A percentile compares a stretch with the other conserved stretches of the same genome.
Evolutionary conservation across 1,284 basidiomycete species (phyloP).

Genomic region (Fereydounia khargensis): DNA sequence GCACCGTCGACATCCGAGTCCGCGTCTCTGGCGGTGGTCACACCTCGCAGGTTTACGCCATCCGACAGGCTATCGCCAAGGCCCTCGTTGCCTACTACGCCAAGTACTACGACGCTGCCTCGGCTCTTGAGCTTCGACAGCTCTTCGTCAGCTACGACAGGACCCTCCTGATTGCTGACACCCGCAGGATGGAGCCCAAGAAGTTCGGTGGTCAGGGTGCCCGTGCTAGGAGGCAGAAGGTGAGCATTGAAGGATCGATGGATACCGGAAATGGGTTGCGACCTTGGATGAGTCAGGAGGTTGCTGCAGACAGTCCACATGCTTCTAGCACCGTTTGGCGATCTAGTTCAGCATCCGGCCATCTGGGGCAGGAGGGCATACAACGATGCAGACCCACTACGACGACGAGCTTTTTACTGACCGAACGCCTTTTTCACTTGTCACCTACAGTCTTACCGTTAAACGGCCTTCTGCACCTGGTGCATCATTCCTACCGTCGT

Average conservation of each 20-base stretch:
- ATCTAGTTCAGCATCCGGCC: no score
- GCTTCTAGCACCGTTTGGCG: no score
- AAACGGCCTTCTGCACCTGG: no score
- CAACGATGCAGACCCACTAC: no score
- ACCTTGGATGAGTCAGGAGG: no score
- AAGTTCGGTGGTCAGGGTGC: slow-evolving; percentile 64
- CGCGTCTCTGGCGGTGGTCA: slow-evolving; percentile 99
- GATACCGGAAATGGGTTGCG: no score
- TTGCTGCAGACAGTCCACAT: no score
- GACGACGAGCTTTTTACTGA: no score
- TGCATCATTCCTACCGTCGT: no score
- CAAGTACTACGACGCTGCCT: slow-evolving; percentile 98
- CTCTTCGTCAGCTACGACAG: slow-evolving; percentile 62
- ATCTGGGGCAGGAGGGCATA: no score
- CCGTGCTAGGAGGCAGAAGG: slow-evolving; percentile 57
- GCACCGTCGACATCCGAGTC: slow-evolving; percentile 84
- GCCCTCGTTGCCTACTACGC: slow-evolving; percentile 94
- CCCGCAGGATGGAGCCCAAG: slow-evolving; percentile 97
- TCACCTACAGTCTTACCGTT: not conserved
- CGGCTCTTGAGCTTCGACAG: slow-evolving; percentile 64
- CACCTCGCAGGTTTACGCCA: slow-evolving; percentile 97
- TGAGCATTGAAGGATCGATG: not conserved
- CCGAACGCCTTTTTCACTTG: no score
- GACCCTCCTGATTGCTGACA: slow-evolving; percentile 93
- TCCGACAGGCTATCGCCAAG: slow-evolving; percentile 98